phyloP scores from a whole-genome alignment of 148 eudicot species.

The Vaccinium darrowii region DNA sequence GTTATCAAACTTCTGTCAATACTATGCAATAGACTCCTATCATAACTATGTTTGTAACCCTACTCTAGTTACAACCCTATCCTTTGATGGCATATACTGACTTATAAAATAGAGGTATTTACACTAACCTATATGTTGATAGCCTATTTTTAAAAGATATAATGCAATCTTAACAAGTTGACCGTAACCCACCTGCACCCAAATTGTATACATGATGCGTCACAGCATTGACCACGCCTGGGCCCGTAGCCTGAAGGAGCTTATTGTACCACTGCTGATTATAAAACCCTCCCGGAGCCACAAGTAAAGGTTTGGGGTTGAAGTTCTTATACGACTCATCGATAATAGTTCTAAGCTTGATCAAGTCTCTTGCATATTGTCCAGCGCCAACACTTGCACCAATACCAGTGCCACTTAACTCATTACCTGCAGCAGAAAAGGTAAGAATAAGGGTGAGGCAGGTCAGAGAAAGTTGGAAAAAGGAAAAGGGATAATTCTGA shows the following conservation, averaged over 20 bases:
- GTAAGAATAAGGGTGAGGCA: neutral
- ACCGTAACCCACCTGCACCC: slow-evolving; percentile 71
- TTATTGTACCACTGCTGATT: slow-evolving; percentile 64
- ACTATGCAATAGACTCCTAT: too few species aligned
- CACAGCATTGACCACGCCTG: slow-evolving; percentile 52
- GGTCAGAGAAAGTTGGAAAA: neutral
- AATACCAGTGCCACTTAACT: slow-evolving; percentile 78
- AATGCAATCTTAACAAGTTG: slow-evolving; percentile 4
- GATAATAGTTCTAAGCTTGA: slow-evolving; percentile 50
- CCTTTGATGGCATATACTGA: neutral
- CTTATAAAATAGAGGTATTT: neutral
- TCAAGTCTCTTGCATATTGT: slow-evolving; percentile 72
- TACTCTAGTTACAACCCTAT: neutral
- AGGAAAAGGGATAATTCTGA: neutral
- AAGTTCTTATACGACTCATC: slow-evolving; percentile 45
- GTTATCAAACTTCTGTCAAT: too few species aligned
- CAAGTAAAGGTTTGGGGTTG: slow-evolving; percentile 47
- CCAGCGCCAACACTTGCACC: slow-evolving; percentile 69
- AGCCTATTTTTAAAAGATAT: neutral
- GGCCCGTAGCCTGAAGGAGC: slow-evolving; percentile 69
- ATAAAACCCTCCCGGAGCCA: slow-evolving; percentile 95
- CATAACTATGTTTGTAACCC: neutral
- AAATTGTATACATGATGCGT: slow-evolving; percentile 88
- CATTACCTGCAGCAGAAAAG: slow-evolving; percentile 61
- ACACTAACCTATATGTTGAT: neutral